Percentiles rank a stretch among this genome's conserved stretches.
phyloP scores from a whole-genome alignment of 495 filamentous ascomycete species.

The Aspergillus cavernicola region DNA sequence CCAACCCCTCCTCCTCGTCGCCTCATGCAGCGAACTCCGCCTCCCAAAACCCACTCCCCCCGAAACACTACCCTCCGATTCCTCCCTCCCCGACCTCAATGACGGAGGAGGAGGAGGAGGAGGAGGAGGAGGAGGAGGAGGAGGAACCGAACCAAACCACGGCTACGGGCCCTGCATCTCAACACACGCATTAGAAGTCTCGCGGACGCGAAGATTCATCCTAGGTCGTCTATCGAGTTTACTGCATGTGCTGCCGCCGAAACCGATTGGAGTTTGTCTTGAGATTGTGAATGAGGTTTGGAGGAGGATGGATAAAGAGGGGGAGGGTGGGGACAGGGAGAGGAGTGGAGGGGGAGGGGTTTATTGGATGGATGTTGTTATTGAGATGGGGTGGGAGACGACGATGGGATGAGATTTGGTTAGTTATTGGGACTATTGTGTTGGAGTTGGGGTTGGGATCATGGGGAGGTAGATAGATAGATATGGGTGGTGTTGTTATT shows the following conservation, averaged over 20 bases:
- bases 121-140: no score
- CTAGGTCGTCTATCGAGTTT: slow-evolving; percentile 46
- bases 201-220: slow-evolving; percentile 42
- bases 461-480: neutral
- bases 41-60: slow-evolving; percentile 22
- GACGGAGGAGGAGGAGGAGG: no score
- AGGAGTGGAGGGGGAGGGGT: slow-evolving; percentile 30
- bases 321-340: no score
- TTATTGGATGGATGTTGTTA: slow-evolving; percentile 58
- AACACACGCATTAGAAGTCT: slow-evolving; percentile 46
- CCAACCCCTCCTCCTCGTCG: slow-evolving; percentile 52
- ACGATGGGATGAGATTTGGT: slow-evolving; percentile 46
- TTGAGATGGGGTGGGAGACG: slow-evolving; percentile 55
- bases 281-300: slow-evolving; percentile 50
- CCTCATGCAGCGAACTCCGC: slow-evolving; percentile 47
- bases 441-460: neutral
- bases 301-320: slow-evolving; percentile 48
- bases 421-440: neutral
- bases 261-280: slow-evolving; percentile 48
- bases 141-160: no score
- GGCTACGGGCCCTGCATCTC: slow-evolving; percentile 32
- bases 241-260: slow-evolving; percentile 47
- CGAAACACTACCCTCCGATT: slow-evolving; percentile 5
- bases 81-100: no score
- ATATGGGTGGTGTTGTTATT: no score